Conservation (phyloP, 1,284 basidiomycete species). For the Filobasidium uniguttulatum region DNA sequence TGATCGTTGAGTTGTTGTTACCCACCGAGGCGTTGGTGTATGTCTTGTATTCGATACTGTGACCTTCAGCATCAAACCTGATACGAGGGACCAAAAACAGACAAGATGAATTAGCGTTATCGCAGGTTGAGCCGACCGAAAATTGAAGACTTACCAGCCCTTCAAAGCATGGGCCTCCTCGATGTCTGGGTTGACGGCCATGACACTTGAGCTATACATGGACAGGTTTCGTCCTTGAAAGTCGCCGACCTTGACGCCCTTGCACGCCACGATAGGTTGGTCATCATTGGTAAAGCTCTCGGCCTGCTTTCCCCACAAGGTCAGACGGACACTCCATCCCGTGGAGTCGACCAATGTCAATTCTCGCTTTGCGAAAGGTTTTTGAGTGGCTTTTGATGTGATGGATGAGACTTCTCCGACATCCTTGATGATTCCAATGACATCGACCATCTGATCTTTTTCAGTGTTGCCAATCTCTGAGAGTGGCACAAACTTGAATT, state of each 20-base stretch:
- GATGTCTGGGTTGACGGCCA: slow-evolving; percentile 78
- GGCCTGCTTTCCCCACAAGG: slow-evolving; percentile 92
- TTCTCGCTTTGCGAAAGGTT: slow-evolving; percentile 69
- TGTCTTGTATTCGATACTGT: slow-evolving; percentile 51
- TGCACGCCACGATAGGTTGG: slow-evolving; percentile 72
- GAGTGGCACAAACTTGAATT: slow-evolving; percentile 68
- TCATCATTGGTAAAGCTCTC: slow-evolving; percentile 55
- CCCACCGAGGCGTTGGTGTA: slow-evolving; percentile 44
- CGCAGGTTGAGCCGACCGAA: slow-evolving; percentile 4
- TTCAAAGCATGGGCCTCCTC: slow-evolving; percentile 69
- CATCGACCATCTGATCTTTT: slow-evolving; percentile 71
- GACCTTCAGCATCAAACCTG: slow-evolving; percentile 53
- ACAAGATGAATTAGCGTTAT: slow-evolving; percentile 17
- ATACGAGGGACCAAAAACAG: too few relatives aligned
- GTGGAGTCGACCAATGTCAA: slow-evolving; percentile 77
- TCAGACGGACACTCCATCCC: slow-evolving; percentile 65
- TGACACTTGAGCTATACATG: slow-evolving; percentile 51
- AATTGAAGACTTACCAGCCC: slow-evolving; percentile 56
- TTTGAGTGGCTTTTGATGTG: slow-evolving; percentile 55
- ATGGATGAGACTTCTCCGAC: slow-evolving; percentile 56
- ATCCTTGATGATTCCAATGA: slow-evolving; percentile 72
- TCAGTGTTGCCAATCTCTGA: slow-evolving; percentile 48
- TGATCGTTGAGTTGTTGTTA: slow-evolving; percentile 37
- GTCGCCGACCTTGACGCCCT: slow-evolving; percentile 87
- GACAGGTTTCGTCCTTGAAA: slow-evolving; percentile 71